These are phyloP conservation scores for Solanum tarijense DNA, from an alignment of 257 asterid species.

Conservation along the genomic window DNA sequence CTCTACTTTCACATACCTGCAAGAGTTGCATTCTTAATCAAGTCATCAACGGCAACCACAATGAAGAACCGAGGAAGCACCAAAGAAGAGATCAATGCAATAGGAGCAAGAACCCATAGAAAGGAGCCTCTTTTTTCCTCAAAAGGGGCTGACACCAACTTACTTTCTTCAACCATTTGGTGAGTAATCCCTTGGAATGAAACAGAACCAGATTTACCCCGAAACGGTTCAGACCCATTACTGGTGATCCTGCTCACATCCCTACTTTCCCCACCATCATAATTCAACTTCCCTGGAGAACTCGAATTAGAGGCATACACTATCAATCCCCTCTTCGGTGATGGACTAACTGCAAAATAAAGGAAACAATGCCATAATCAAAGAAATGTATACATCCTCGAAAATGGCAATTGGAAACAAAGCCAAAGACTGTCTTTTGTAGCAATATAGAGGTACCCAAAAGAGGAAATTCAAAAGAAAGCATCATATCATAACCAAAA, in stretches of 20 bases:
- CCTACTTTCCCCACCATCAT: constrained; percentile 22
- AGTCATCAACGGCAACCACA: constrained; percentile 41
- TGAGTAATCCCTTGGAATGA: constrained; percentile 66
- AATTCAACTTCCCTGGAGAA: constrained; percentile 3
- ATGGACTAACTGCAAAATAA: constrained; percentile 19
- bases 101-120: constrained; percentile 76
- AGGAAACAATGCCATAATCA: neutral
- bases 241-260: constrained; percentile 26
- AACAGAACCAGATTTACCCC: constrained; percentile 77
- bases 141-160: constrained; percentile 59
- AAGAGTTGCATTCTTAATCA: constrained; percentile 44
- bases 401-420: neutral
- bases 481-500: neutral
- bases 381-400: neutral
- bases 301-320: constrained; percentile 14
- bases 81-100: constrained; percentile 57
- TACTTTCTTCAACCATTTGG: constrained; percentile 64
- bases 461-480: neutral
- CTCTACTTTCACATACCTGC: constrained; percentile 34
- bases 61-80: constrained; percentile 59
- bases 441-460: neutral
- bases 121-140: constrained; percentile 53
- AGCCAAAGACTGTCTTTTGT: neutral
- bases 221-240: constrained; percentile 44
- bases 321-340: constrained; percentile 21